Percentiles rank a stretch among this genome's conserved stretches.
These are phyloP conservation scores for Ceratobasidium sp. DNA, from an alignment of 1,284 basidiomycete genomes.

Conservation along the genomic window DNA sequence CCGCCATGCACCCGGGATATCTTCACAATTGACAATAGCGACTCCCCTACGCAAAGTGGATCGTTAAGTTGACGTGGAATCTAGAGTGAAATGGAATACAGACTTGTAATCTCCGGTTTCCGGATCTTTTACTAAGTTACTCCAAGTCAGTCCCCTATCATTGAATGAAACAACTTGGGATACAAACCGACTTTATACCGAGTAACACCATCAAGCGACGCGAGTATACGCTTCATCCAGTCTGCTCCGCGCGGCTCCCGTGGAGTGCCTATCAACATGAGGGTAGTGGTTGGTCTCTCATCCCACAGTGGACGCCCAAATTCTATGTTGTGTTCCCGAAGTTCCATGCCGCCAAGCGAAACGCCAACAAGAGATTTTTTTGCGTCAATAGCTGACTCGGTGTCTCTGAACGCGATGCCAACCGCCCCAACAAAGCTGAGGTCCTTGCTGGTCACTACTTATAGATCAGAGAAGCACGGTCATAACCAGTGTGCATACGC, in stretches of 20 bases:
- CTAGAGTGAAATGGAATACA: neutral
- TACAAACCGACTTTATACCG: slow-evolving; percentile 20
- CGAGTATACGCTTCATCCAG: neutral
- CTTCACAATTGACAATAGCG: slow-evolving; percentile 16
- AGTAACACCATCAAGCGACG: neutral
- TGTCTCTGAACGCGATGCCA: slow-evolving; percentile 1
- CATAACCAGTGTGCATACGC: neutral
- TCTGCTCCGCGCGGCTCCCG: neutral
- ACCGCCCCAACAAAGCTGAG: slow-evolving; percentile 8
- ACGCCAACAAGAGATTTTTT: slow-evolving; percentile 1
- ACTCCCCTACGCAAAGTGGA: neutral
- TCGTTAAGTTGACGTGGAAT: neutral
- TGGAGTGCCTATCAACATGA: slow-evolving; percentile 31
- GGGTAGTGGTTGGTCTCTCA: slow-evolving; percentile 17
- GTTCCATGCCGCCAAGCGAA: neutral
- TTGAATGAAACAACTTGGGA: neutral
- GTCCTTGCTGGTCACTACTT: slow-evolving; percentile 13
- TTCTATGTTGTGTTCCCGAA: slow-evolving; percentile 29
- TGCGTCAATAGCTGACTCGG: slow-evolving; percentile 1
- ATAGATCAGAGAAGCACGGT: neutral
- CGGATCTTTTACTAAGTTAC: slow-evolving; percentile 8
- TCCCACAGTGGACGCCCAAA: slow-evolving; percentile 35
- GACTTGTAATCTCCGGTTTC: slow-evolving; percentile 17
- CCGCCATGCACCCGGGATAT: neutral
- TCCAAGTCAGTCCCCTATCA: neutral